Conservation (phyloP, 2,329 filamentous ascomycete species). For the Apiospora kogelbergensis region DNA sequence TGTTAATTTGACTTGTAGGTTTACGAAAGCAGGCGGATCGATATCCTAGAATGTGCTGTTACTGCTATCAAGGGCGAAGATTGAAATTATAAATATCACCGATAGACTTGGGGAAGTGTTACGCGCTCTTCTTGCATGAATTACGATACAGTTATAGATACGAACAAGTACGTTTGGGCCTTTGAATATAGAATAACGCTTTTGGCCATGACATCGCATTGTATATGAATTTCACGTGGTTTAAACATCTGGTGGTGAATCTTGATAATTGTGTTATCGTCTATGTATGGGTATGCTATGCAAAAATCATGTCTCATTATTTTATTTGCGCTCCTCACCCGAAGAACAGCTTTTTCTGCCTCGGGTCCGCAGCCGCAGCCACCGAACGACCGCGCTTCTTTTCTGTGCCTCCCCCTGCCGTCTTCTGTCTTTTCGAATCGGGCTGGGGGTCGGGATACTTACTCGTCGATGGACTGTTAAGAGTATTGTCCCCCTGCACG, state of each 20-base stretch:
- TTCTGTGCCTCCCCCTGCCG: conserved; percentile 15
- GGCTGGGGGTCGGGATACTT: neutral
- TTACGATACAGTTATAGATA: neutral
- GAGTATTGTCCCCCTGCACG: conserved; percentile 54
- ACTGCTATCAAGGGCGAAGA: neutral
- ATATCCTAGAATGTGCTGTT: too few species aligned
- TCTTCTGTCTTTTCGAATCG: conserved; percentile 33
- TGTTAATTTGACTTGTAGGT: too few species aligned
- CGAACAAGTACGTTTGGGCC: neutral
- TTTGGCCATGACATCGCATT: too few species aligned
- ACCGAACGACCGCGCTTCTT: conserved; percentile 25
- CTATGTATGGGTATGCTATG: neutral
- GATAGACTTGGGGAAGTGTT: neutral
- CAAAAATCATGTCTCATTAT: conserved; percentile 11
- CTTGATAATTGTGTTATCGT: neutral
- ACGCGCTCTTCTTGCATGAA: neutral
- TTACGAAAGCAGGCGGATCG: too few species aligned
- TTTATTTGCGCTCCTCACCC: conserved; percentile 11
- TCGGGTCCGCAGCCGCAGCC: conserved; percentile 23
- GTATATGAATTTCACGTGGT: too few species aligned
- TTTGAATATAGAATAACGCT: neutral
- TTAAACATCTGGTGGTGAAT: too few species aligned
- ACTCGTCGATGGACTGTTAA: conserved; percentile 19
- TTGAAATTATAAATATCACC: neutral
- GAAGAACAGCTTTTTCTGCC: conserved; percentile 48